Evolutionary conservation across 108 stramenopile genomes (phyloP).

Genomic region (Cyclotella choctawhatcheeana): DNA sequence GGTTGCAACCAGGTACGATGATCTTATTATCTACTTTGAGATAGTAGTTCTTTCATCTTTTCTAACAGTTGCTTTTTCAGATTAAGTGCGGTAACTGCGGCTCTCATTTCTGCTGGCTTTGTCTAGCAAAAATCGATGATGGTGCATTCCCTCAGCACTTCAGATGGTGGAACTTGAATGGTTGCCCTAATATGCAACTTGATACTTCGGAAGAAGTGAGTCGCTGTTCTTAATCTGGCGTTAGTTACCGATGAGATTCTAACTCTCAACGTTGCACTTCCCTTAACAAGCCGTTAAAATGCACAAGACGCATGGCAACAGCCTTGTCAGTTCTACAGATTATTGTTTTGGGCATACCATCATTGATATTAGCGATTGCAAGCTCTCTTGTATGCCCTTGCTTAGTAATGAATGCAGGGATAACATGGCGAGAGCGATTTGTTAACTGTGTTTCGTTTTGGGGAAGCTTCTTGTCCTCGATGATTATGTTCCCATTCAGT

Average conservation of each 20-base stretch:
- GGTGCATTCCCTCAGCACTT: conserved; percentile 68
- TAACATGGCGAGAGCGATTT: conserved; percentile 43
- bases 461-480: conserved; percentile 59
- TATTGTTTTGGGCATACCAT: conserved; percentile 55
- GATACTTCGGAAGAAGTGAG: conserved; percentile 52
- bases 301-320: conserved; percentile 31
- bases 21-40: too few relatives aligned
- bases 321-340: conserved; percentile 43
- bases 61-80: too few relatives aligned
- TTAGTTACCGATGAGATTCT: neutral
- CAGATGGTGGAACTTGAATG: conserved; percentile 58
- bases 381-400: conserved; percentile 57
- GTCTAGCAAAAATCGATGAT: conserved; percentile 53
- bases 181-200: conserved; percentile 73
- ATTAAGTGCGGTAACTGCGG: conserved; percentile 55
- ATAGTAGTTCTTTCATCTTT: too few relatives aligned
- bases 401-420: conserved; percentile 20
- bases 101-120: conserved; percentile 60
- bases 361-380: conserved; percentile 49
- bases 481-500: conserved; percentile 53
- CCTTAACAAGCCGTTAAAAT: neutral
- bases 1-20: too few relatives aligned
- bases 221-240: neutral
- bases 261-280: neutral
- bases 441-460: conserved; percentile 62